phyloP scores from a whole-genome alignment of 73 alveolate species.

The Paramecium sexaurelia region DNA sequence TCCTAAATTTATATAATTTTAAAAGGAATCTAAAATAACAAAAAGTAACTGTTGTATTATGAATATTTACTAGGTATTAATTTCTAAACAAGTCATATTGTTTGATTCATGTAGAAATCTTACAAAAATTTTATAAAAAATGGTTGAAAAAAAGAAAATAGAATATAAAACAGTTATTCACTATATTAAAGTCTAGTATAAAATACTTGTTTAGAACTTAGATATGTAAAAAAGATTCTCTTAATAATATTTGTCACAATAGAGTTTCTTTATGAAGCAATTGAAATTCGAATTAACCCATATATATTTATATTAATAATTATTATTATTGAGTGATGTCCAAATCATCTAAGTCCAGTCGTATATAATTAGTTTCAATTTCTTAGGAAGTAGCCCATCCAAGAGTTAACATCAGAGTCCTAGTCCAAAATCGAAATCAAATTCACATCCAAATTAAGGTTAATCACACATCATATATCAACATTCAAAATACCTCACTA shows the following conservation, averaged over 20 bases:
- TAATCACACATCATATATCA: conserved; percentile 40
- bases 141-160: no score
- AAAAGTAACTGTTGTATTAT: no score
- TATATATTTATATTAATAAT: neutral
- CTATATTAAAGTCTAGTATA: no score
- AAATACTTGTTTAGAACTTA: no score
- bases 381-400: conserved; percentile 29
- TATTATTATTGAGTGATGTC: conserved; percentile 7
- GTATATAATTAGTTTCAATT: neutral
- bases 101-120: no score
- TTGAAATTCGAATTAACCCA: neutral
- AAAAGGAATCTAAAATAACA: no score
- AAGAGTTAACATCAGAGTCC: conserved; percentile 7
- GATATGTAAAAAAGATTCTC: no score
- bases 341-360: conserved; percentile 29
- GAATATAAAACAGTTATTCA: no score
- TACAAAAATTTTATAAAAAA: no score
- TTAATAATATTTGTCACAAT: neutral
- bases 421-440: conserved; percentile 42
- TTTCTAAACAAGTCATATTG: no score
- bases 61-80: no score
- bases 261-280: neutral
- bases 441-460: conserved; percentile 43
- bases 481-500: conserved; percentile 42
- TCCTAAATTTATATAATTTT: no score